These are phyloP conservation scores for Psilocybe cubensis DNA, from an alignment of 768 basidiomycete genomes.

Conservation along the genomic window DNA sequence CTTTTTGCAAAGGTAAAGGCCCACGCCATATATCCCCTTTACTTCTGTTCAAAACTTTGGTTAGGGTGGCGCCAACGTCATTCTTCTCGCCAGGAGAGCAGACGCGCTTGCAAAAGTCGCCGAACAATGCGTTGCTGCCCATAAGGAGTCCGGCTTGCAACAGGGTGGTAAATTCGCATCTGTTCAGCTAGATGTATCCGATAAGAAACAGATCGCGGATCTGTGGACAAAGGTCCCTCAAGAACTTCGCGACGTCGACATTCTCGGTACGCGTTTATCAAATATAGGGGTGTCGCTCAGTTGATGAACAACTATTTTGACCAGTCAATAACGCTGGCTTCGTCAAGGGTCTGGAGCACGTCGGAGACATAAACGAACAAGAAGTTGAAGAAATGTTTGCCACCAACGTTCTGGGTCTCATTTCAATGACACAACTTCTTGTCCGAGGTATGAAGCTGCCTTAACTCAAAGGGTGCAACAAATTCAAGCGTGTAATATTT, in stretches of 20 bases:
- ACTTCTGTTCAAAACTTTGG: background rate
- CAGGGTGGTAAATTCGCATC: slow-evolving; percentile 80
- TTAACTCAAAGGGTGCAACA: too few species aligned
- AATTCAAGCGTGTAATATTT: too few species aligned
- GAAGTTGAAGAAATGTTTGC: slow-evolving; percentile 86
- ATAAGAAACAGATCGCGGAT: slow-evolving; percentile 69
- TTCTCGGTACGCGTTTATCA: slow-evolving; percentile 60
- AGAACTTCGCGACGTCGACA: slow-evolving; percentile 74
- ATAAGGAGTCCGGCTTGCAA: slow-evolving; percentile 70
- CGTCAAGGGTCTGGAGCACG: slow-evolving; percentile 84
- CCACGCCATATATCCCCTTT: background rate
- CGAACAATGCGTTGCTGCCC: slow-evolving; percentile 67
- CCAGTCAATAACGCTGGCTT: slow-evolving; percentile 79
- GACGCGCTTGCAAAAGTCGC: slow-evolving; percentile 76
- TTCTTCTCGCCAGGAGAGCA: slow-evolving; percentile 78
- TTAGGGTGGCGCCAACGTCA: slow-evolving; percentile 86
- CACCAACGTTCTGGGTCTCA: slow-evolving; percentile 84
- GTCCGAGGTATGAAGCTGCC: slow-evolving; percentile 47
- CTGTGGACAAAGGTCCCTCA: slow-evolving; percentile 75
- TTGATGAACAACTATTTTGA: background rate
- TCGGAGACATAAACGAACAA: slow-evolving; percentile 77
- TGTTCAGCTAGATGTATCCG: slow-evolving; percentile 79
- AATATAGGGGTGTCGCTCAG: background rate
- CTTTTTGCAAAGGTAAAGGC: slow-evolving; percentile 85
- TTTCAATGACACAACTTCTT: slow-evolving; percentile 78